Evolutionary conservation across 805 yeast genomes (phyloP).

Genomic region (Pichia kluyveri): DNA sequence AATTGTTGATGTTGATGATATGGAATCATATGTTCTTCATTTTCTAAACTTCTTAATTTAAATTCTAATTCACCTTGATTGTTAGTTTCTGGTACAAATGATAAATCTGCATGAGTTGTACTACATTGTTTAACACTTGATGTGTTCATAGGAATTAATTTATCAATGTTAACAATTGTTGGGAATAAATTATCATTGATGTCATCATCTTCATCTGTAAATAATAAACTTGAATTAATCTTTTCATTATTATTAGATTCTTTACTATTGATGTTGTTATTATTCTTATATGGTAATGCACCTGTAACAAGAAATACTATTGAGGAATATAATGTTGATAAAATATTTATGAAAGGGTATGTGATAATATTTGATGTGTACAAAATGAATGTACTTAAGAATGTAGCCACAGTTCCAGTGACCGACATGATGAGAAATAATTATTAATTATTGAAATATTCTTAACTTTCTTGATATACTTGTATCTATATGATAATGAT

Average conservation of each 20-base stretch:
- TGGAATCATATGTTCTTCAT: constrained; percentile 26
- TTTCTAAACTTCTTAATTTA: constrained; percentile 25
- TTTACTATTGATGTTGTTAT: background rate
- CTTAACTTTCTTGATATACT: too few species aligned
- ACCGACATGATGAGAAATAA: background rate
- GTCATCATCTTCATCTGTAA: background rate
- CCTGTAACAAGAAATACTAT: background rate
- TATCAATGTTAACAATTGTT: background rate
- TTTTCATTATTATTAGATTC: background rate
- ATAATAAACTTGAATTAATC: background rate
- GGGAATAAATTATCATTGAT: background rate
- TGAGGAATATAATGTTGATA: background rate
- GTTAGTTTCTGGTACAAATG: constrained; percentile 43
- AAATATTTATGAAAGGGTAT: background rate
- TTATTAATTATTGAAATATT: too few species aligned
- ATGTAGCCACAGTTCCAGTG: background rate
- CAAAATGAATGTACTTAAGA: background rate
- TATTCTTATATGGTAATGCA: background rate
- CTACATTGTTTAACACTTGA: constrained; percentile 30
- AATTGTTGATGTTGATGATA: constrained; percentile 12
- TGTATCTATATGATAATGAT: too few species aligned
- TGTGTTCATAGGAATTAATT: background rate
- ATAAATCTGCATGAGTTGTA: constrained; percentile 30
- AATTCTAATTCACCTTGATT: constrained; percentile 49
- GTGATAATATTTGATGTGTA: background rate